These are phyloP conservation scores for Diplosphaera chodatii DNA, from an alignment of 139 green algal genomes.

Conservation along the genomic window DNA sequence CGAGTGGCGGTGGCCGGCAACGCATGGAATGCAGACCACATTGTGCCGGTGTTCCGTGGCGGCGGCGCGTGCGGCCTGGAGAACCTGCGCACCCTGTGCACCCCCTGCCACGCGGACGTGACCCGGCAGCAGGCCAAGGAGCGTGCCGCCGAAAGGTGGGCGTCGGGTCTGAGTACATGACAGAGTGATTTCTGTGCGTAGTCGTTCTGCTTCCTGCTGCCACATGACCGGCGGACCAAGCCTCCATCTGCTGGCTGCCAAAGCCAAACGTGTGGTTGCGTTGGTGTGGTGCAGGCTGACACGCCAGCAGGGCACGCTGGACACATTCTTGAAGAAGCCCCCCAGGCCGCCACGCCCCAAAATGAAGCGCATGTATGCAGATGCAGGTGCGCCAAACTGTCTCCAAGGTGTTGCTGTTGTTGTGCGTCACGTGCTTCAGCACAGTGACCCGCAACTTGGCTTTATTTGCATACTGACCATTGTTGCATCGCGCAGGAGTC, in stretches of 20 bases:
- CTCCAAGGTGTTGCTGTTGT: no score
- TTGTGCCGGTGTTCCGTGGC: slow-evolving; percentile 74
- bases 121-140: slow-evolving; percentile 46
- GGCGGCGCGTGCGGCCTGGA: slow-evolving; percentile 80
- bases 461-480: no score
- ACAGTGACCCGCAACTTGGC: no score
- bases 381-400: no score
- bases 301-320: slow-evolving; percentile 8
- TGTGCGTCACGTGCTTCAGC: no score
- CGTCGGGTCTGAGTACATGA: no score
- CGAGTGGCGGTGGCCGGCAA: slow-evolving; percentile 54
- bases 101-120: slow-evolving; percentile 68
- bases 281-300: not conserved
- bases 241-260: not conserved
- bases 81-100: slow-evolving; percentile 87
- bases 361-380: not conserved
- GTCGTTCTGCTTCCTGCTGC: no score
- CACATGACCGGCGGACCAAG: no score
- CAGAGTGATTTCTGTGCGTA: no score
- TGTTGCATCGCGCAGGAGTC: no score
- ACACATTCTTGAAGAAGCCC: not conserved
- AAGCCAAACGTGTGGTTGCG: not conserved
- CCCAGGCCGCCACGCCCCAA: not conserved
- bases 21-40: slow-evolving; percentile 84
- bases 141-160: slow-evolving; percentile 25